A percentile compares a stretch with the other conserved stretches of the same genome.
Conservation (phyloP, 306 rosid genomes). For the Pterocarpus santalinus region DNA sequence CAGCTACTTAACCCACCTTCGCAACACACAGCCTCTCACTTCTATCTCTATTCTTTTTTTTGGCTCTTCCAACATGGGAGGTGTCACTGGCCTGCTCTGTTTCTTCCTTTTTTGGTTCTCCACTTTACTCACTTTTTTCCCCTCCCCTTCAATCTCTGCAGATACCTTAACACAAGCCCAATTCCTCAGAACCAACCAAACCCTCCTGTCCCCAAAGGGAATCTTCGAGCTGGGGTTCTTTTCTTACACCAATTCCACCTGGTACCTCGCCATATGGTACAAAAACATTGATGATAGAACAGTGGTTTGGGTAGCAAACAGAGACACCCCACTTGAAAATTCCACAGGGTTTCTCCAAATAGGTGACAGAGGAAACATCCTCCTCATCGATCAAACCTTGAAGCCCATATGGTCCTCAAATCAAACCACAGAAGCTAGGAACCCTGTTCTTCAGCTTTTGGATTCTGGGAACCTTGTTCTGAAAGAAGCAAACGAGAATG, state of each 20-base stretch:
- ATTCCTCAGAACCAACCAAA: constrained; percentile 52
- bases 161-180: constrained; percentile 61
- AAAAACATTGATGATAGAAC: constrained; percentile 47
- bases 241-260: constrained; percentile 31
- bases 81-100: constrained; percentile 36
- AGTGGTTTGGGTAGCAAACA: constrained; percentile 80
- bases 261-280: constrained; percentile 82
- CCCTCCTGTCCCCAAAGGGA: constrained; percentile 60
- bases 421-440: constrained; percentile 18
- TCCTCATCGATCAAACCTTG: constrained; percentile 45
- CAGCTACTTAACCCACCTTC: constrained; percentile 26
- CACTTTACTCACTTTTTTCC: constrained; percentile 41
- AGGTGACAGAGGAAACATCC: constrained; percentile 50
- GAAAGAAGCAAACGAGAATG: constrained; percentile 46
- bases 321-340: constrained; percentile 66
- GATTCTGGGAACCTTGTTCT: constrained; percentile 76
- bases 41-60: not conserved
- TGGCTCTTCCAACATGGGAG: constrained; percentile 53
- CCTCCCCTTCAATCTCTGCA: constrained; percentile 46
- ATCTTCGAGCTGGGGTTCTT: constrained; percentile 69
- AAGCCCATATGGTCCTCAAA: constrained; percentile 60
- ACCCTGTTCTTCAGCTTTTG: constrained; percentile 62
- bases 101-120: constrained; percentile 42
- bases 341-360: constrained; percentile 55
- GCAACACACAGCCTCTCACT: not conserved